These are phyloP conservation scores for Ophiostoma sp. DNA, from an alignment of 2,329 filamentous ascomycete species.

Conservation along the genomic window DNA sequence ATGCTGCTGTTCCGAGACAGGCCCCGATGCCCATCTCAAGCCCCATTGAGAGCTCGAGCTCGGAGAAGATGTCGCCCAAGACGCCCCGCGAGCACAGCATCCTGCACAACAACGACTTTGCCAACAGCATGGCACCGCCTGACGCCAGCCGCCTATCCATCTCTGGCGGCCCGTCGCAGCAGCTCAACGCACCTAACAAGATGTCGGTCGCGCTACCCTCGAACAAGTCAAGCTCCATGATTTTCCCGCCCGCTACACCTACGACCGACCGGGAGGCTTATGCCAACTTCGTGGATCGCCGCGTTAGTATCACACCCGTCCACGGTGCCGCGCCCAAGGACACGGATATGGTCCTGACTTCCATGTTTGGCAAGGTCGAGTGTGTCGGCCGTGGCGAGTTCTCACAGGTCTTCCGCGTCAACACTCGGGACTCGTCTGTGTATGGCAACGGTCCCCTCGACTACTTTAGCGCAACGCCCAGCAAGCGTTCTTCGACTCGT, in stretches of 20 bases:
- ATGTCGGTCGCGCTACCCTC: conserved; percentile 36
- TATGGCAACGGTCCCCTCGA: conserved; percentile 36
- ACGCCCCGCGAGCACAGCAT: conserved; percentile 69
- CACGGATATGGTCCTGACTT: conserved; percentile 71
- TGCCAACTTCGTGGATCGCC: conserved; percentile 54
- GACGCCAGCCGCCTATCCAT: conserved; percentile 85
- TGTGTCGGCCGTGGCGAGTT: conserved; percentile 87
- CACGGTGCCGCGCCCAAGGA: conserved; percentile 70
- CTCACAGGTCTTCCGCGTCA: conserved; percentile 85
- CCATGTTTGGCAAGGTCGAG: conserved; percentile 78
- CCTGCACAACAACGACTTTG: conserved; percentile 22
- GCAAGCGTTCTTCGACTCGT: conserved; percentile 23
- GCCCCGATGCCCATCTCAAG: conserved; percentile 31
- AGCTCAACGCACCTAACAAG: conserved; percentile 33
- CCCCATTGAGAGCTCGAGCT: conserved; percentile 57
- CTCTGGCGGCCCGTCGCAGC: conserved; percentile 48
- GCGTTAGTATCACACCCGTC: conserved; percentile 66
- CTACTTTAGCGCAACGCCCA: conserved; percentile 36
- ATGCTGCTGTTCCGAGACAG: background rate
- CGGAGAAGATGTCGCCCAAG: conserved; percentile 59
- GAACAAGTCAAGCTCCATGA: conserved; percentile 37
- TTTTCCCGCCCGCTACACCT: conserved; percentile 72
- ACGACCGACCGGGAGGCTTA: conserved; percentile 61
- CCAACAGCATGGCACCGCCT: conserved; percentile 59
- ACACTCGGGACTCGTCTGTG: conserved; percentile 38